Evolutionary conservation across 495 filamentous ascomycete genomes (phyloP), one percentile per base, ranked within the genome.

Genomic region (Aspergillus cavernicola): DNA sequence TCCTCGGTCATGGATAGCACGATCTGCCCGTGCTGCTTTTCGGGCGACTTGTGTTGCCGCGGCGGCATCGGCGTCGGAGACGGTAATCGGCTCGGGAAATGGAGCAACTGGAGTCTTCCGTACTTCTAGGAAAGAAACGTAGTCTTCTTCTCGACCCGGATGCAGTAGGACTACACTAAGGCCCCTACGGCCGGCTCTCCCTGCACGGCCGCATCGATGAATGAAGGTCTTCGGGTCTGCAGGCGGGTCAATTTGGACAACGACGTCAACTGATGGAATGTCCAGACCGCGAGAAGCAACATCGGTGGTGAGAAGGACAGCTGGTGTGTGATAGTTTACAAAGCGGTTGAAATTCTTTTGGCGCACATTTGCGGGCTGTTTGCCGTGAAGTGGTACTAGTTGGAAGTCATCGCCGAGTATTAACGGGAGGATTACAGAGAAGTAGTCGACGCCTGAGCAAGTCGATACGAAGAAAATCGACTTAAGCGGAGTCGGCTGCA

Each of bases 401-500:
- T 76, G 73, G 60, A 89, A 88, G 2, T 73, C 68, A 22, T 74
- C 64, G 15, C 80, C 78, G 7, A 81, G 63, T 6, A 80, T 70
- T 12, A 95, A 73, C 0, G 88, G 86, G 23, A 97, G 77, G 13
- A 95, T 78, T 51, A 85, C 77, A 22, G 87, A 78, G 60, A 92
- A 90, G 67, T 96, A 97, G 67, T 97, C 93, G 19, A 97, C 95
- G n/a, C 86, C 87, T 20, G 89, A 89, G 61, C 95, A 96, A 32
- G 90, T 97, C 15, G 92, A 93, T 29, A 97, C 80, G 66, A 96
- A 98, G 61, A 96, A 76, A 50, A 98, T 97, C n/a, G 84, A 83
- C 62, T 92, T 80, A 53, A 87, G 83, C 0, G 91, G 90, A 5
- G 79, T 80, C 0, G 86, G 85, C 22, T 87, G 72, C 15, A 93